Evolutionary conservation across 371 early-diverging fungal genomes (phyloP), one percentile per base, ranked within the genome.

Genomic region (Apophysomyces sp.): DNA sequence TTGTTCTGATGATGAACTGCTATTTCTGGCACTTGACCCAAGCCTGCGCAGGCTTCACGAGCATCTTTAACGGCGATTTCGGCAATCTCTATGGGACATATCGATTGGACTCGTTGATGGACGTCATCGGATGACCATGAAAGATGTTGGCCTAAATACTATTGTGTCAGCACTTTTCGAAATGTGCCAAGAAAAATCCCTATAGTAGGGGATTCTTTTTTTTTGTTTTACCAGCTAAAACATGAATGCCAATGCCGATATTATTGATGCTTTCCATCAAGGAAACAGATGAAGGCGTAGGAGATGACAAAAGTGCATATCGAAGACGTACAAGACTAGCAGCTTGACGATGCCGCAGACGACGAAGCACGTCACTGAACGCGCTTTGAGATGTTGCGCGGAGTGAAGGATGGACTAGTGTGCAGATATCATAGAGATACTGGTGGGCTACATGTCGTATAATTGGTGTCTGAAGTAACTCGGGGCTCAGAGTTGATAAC

Each of bases 1-100:
- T 54, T 54, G 28, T 49, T 21, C 65, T 62, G 55, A 69, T 68
- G 4, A 57, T 58, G 5, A 2, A 44, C 21, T 0, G 21, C 49
- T 44, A 77, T 63, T 7, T 55, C 16, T 13, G 77, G 74, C 12
- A 65, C 64, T 6, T 39, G 16, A 0, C 39, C 51, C 44, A 80
- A 70, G 28, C 75, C 75, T 26, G 82, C 70, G 57, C 87, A 82
- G 29, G 81, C 72, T 13, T 69, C 62, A 53, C 82, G 72, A 7
- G 89, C 90, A 60, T 89, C 89, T n/a, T 65, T 62, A 6, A 82
- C 84, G 12, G 90, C 91, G 18, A 82, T 76, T 53, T 80, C 74
- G 31, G 89, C 87, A 52, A 91, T 78, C 11, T 77, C 76, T 27
- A 82, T 69, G 13, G 91, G 89, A 51, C 80, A 78, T 24, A 89